These are phyloP conservation scores for Rauvolfia tetraphylla DNA, from an alignment of 257 asterid species.

Conservation along the genomic window DNA sequence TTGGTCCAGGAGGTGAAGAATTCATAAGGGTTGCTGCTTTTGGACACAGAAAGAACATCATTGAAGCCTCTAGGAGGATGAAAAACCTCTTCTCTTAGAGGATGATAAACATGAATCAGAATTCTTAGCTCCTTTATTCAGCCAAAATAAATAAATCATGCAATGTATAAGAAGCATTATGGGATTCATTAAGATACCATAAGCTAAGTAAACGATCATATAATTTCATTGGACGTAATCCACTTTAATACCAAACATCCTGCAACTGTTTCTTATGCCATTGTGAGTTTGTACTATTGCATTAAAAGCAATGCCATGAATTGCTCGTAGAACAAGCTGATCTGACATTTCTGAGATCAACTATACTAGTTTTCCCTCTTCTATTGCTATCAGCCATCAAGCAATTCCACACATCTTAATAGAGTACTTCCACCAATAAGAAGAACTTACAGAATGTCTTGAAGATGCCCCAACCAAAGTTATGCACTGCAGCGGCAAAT, in stretches of 20 bases:
- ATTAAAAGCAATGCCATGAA: background rate
- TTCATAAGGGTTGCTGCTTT: conserved; percentile 77
- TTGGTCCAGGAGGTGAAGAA: conserved; percentile 90
- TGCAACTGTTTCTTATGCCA: background rate
- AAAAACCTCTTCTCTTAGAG: conserved; percentile 33
- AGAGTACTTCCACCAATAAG: background rate
- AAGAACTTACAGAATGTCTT: background rate
- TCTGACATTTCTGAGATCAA: background rate
- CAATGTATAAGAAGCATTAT: background rate
- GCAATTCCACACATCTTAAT: background rate
- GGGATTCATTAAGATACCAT: background rate
- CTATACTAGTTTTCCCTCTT: background rate
- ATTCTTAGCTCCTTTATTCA: conserved; percentile 6
- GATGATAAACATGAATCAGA: conserved; percentile 6
- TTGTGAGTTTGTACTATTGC: background rate
- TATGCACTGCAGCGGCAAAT: background rate
- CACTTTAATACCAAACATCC: background rate
- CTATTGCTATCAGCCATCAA: background rate
- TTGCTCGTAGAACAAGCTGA: background rate
- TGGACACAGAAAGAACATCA: conserved; percentile 59
- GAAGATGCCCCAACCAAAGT: background rate
- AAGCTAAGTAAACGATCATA: background rate
- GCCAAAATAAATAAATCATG: background rate
- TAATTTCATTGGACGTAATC: background rate
- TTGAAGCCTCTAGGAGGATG: conserved; percentile 74